Conservation (phyloP, 371 early-diverging fungal genomes). For the Mucor indicus region DNA sequence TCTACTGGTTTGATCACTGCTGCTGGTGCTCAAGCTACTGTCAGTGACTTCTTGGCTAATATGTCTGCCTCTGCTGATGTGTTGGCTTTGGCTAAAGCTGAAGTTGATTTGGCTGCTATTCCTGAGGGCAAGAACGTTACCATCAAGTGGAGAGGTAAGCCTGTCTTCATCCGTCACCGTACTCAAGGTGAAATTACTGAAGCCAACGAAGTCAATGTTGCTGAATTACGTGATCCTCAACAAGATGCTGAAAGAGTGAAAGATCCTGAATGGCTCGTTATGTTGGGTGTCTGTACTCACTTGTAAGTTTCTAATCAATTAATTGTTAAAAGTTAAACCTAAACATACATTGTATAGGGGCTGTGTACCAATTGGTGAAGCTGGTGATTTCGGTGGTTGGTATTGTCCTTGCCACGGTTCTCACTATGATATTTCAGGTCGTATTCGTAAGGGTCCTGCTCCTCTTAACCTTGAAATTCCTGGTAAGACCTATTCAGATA, state of each 20-base stretch:
- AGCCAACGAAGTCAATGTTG: slow-evolving; percentile 78
- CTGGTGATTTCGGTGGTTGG: slow-evolving; percentile 98
- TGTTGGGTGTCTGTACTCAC: slow-evolving; percentile 98
- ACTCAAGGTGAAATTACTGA: slow-evolving; percentile 93
- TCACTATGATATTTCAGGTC: slow-evolving; percentile 93
- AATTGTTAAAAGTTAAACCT: too few relatives aligned
- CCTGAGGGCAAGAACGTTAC: slow-evolving; percentile 97
- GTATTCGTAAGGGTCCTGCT: slow-evolving; percentile 98
- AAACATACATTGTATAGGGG: too few relatives aligned
- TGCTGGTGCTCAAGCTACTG: slow-evolving; percentile 89
- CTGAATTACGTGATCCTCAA: slow-evolving; percentile 89
- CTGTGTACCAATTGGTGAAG: slow-evolving; percentile 97
- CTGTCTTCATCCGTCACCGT: slow-evolving; percentile 96
- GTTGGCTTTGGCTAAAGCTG: slow-evolving; percentile 95
- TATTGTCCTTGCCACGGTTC: slow-evolving; percentile 99
- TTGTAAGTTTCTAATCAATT: slow-evolving; percentile 78
- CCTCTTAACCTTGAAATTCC: slow-evolving; percentile 98
- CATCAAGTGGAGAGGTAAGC: slow-evolving; percentile 99
- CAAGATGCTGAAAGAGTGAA: slow-evolving; percentile 87
- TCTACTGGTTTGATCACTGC: slow-evolving; percentile 84
- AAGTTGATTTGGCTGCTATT: slow-evolving; percentile 87
- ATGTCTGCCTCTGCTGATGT: slow-evolving; percentile 97
- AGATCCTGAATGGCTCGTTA: slow-evolving; percentile 96
- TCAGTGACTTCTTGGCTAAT: slow-evolving; percentile 86
- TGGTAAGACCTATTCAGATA: slow-evolving; percentile 38